Percentiles rank a stretch among this genome's conserved stretches.
Conservation (phyloP, 208 protist genomes). For the Leishmania tropica region DNA sequence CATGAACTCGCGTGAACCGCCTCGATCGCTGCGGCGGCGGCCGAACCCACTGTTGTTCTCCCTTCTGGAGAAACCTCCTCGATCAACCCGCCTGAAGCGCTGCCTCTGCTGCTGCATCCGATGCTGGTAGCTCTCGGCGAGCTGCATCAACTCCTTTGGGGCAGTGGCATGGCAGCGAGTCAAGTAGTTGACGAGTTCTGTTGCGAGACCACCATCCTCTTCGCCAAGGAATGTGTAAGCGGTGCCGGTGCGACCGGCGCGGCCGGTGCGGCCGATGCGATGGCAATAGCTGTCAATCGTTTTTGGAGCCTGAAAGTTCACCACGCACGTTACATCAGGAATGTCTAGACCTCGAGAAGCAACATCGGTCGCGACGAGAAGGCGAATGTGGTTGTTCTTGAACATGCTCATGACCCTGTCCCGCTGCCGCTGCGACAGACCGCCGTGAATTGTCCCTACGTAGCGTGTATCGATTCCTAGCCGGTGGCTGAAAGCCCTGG, state of each 20-base stretch:
- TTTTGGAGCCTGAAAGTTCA: slow-evolving; percentile 94
- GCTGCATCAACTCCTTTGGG: slow-evolving; percentile 44
- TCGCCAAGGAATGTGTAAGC: slow-evolving; percentile 87
- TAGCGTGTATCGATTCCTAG: slow-evolving; percentile 75
- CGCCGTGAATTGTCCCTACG: slow-evolving; percentile 94
- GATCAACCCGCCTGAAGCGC: background rate
- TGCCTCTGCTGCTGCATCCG: background rate
- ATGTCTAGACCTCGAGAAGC: slow-evolving; percentile 96
- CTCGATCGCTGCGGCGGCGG: slow-evolving; percentile 1
- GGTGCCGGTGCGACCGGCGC: slow-evolving; percentile 83
- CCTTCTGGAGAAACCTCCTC: slow-evolving; percentile 15
- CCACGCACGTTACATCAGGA: slow-evolving; percentile 91
- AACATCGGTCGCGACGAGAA: slow-evolving; percentile 95
- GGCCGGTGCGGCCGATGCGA: slow-evolving; percentile 94
- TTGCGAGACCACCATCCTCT: slow-evolving; percentile 54
- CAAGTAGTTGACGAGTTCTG: slow-evolving; percentile 76
- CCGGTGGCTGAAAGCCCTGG: slow-evolving; percentile 54
- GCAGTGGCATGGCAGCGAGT: slow-evolving; percentile 62
- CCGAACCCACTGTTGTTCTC: background rate
- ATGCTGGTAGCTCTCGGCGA: slow-evolving; percentile 42
- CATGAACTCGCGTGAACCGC: background rate
- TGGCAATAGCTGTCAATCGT: slow-evolving; percentile 96
- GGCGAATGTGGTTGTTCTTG: slow-evolving; percentile 81
- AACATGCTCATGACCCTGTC: slow-evolving; percentile 92
- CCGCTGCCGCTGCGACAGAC: slow-evolving; percentile 90